Evolutionary conservation across 2,329 filamentous ascomycete species (phyloP), one percentile per base, ranked within the genome.

Genomic region (Metarhizium anisopliae): DNA sequence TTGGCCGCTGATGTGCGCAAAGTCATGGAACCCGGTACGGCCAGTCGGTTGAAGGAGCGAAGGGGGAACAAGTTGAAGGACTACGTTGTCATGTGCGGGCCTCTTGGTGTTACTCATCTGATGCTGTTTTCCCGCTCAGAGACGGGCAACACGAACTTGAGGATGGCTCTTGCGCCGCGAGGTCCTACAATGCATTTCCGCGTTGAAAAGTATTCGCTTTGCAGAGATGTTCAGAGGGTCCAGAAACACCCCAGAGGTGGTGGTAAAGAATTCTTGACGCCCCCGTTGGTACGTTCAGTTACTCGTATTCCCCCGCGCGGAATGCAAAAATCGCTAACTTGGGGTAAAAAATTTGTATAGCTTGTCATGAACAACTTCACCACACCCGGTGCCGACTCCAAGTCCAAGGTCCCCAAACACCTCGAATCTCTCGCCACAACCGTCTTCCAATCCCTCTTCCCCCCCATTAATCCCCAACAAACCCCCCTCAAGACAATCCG

Each of bases 321-420:
- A 56, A 49, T 42, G 43, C n/a, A 16, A n/a, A 30, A 6, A n/a
- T 16, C 18, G 58, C 63, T 73, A 25, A 25, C 25, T 25, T 4
- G 25, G 25, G 25, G 25, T 25, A 25, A 25, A 25, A 25, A 66
- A 73, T 61, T 6, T 36, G 13, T 36, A 7, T 35, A 87, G 83
- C 81, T 99, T 49, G 94, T 99, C 62, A 97, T 99, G 94, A 99
- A 99, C 75, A 96, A 96, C 71, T 96, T 99, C 71, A 82, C 83
- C 43, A 86, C 85, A 3, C 80, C 87, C 32, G 77, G 74, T 36
- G 67, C 79, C 49, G 81, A 84, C 56, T 72, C 81, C 35, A 80
- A 79, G 56, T 81, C 84, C 25, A 84, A 87, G 59, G 85, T 95
- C n/a, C 91, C 93, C 5, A 95, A 90, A 68, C 92, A 96, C 63